These are phyloP conservation scores for Heimioporus sp. DNA, from an alignment of 768 basidiomycete species.

Conservation along the genomic window DNA sequence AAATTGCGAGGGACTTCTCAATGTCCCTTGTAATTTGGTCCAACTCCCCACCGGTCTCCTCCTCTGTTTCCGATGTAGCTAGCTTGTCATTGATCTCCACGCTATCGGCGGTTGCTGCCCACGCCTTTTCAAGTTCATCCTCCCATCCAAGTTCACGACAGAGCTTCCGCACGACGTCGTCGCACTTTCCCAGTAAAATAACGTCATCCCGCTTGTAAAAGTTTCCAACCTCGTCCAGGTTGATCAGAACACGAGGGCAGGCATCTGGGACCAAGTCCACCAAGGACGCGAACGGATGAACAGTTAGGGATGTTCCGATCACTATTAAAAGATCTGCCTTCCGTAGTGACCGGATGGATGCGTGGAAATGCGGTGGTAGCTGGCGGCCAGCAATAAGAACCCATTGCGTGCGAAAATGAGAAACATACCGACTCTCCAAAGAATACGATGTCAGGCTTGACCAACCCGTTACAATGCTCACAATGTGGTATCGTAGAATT, in stretches of 20 bases:
- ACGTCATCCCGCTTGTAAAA: constrained; percentile 60
- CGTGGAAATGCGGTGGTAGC: constrained; percentile 74
- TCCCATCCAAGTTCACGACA: constrained; percentile 75
- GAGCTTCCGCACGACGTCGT: constrained; percentile 60
- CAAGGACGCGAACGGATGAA: constrained; percentile 85
- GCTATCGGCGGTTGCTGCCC: constrained; percentile 48
- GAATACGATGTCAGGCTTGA: constrained; percentile 95
- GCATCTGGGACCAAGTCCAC: constrained; percentile 48
- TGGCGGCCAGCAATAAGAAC: constrained; percentile 26
- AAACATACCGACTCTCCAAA: constrained; percentile 74
- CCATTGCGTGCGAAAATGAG: not conserved
- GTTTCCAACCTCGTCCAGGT: constrained; percentile 77
- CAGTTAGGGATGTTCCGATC: constrained; percentile 86
- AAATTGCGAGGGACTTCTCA: constrained; percentile 19
- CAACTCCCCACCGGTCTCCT: constrained; percentile 20
- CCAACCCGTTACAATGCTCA: constrained; percentile 61
- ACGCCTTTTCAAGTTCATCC: constrained; percentile 52
- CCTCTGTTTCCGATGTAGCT: constrained; percentile 5
- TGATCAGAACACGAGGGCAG: constrained; percentile 87
- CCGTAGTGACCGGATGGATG: constrained; percentile 48
- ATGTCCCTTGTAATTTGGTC: constrained; percentile 25
- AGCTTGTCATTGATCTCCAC: constrained; percentile 16
- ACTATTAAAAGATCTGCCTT: constrained; percentile 86
- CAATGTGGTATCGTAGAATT: constrained; percentile 64
- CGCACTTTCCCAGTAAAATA: constrained; percentile 67